A percentile compares a stretch with the other conserved stretches of the same genome.
These are phyloP conservation scores for Starmerella floricola DNA, from an alignment of 805 yeast species.

Conservation along the genomic window DNA sequence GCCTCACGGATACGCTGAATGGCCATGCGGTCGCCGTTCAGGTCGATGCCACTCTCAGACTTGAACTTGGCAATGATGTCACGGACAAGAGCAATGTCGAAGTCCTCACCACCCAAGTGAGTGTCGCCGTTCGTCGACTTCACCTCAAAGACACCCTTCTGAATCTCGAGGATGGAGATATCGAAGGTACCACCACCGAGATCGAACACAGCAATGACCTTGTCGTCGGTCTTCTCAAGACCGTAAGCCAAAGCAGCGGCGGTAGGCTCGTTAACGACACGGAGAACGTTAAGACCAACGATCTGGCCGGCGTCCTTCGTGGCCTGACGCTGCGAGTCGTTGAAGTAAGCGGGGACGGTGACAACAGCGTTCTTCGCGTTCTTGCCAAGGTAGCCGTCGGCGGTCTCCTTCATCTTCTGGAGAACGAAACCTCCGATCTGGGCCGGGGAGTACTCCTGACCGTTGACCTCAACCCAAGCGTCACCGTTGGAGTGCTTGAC, in stretches of 20 bases:
- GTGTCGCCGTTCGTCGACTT: slow-evolving; percentile 96
- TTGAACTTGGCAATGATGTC: slow-evolving; percentile 69
- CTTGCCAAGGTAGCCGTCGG: slow-evolving; percentile 84
- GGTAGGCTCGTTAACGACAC: slow-evolving; percentile 85
- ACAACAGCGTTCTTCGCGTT: slow-evolving; percentile 79
- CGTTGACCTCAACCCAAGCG: slow-evolving; percentile 90
- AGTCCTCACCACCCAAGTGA: slow-evolving; percentile 87
- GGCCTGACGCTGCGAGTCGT: slow-evolving; percentile 86
- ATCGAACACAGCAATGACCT: slow-evolving; percentile 90
- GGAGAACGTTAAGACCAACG: slow-evolving; percentile 80
- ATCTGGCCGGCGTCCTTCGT: slow-evolving; percentile 96
- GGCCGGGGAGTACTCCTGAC: slow-evolving; percentile 81
- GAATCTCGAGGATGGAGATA: slow-evolving; percentile 90
- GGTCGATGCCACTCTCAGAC: slow-evolving; percentile 56
- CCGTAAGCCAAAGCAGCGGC: slow-evolving; percentile 95
- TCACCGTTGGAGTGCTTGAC: slow-evolving; percentile 86
- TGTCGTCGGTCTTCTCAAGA: slow-evolving; percentile 70
- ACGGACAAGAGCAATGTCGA: slow-evolving; percentile 78
- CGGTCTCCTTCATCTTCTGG: slow-evolving; percentile 97
- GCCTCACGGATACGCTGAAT: slow-evolving; percentile 80
- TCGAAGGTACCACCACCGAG: slow-evolving; percentile 98
- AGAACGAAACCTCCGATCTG: slow-evolving; percentile 89
- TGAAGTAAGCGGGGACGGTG: slow-evolving; percentile 82
- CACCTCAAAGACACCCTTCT: slow-evolving; percentile 95
- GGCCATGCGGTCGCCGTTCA: slow-evolving; percentile 57